Base-by-base conservation (phyloP, 2,329 filamentous ascomycete species). In the Stemphylium vesicarium region DNA sequence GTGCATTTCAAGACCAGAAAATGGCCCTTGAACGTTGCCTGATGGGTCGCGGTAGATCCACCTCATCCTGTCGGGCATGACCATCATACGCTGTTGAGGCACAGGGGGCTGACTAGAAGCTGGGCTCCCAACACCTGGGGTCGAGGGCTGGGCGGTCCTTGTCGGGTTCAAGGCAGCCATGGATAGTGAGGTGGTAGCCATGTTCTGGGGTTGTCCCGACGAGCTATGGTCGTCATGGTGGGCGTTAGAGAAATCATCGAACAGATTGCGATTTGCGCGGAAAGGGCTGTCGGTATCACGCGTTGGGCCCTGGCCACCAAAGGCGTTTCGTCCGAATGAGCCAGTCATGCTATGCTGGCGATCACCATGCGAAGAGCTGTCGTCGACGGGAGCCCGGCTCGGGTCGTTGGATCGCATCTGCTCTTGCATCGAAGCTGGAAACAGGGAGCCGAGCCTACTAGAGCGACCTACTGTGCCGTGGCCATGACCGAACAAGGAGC, bases 11-110 rank as follows among this genome's bases (percentile, higher is more conserved):
- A 99, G 80, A 1, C 95, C 95, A 35, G 92, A 97, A 78, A 95
- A 99, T 0, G 95, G 95, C 0, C 95, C 95, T 72, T 99, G 95
- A 5, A 92, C 88, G 59, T 91, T 89, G 18, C 92, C 92, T 72
- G 96, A 91, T 4, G 95, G 95, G 72, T 99, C 95, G 47, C 96
- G 88, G 73, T 99, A 99, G 15, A 97, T 94, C 95, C 95, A 99
- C 67, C 94, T 85, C 92, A 99, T 99, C 12, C 96, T 85, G 75
- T 99, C 95, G 2, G 95, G 95, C 95, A 99, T 98, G 4, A 99
- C 94, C 93, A 99, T 98, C 39, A 90, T 93, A 13, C 92, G 88
- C 60, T 89, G 86, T 68, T 91, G 88, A 24, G 85, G 79, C 42
- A 85, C 78, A 24, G 88, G 87, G 43, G 91, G 84, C 61, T 92